phyloP scores from a whole-genome alignment of 2,329 filamentous ascomycete species.

The Colletotrichum siamense region DNA sequence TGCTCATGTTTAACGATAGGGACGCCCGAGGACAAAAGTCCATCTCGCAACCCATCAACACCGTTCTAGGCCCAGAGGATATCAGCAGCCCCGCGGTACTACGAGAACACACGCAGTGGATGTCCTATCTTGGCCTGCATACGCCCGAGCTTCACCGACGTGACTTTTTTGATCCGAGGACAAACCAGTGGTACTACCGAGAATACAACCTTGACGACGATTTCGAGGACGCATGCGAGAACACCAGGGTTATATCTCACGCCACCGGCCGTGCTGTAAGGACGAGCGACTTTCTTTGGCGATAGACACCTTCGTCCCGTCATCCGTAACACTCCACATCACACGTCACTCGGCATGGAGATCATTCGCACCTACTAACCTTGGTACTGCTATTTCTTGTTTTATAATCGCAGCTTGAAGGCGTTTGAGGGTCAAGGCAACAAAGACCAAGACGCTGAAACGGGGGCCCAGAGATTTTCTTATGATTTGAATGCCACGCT shows the following conservation, averaged over 20 bases:
- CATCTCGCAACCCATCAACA: constrained; percentile 15
- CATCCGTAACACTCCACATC: neutral
- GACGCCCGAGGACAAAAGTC: constrained; percentile 18
- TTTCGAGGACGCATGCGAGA: constrained; percentile 17
- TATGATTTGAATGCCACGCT: neutral
- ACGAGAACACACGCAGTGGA: constrained; percentile 21
- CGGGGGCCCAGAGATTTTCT: neutral
- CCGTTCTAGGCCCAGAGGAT: constrained; percentile 9
- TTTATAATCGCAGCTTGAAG: neutral
- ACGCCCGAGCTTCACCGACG: constrained; percentile 5
- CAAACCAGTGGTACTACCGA: constrained; percentile 11
- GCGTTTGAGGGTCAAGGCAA: neutral
- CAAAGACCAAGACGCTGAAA: neutral
- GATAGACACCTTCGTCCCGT: neutral
- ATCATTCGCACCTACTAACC: neutral
- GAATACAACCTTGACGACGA: constrained; percentile 19
- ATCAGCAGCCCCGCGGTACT: constrained; percentile 15
- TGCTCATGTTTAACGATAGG: constrained; percentile 21
- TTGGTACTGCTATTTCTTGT: neutral
- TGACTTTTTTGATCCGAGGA: constrained; percentile 9
- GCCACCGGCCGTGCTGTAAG: constrained; percentile 12
- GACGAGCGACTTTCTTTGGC: constrained; percentile 8
- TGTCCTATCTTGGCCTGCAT: constrained; percentile 12
- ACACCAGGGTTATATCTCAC: neutral
- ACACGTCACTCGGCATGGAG: neutral